These are phyloP conservation scores for Lachnellula willkommii DNA, from an alignment of 2,329 filamentous ascomycete species.

Conservation along the genomic window DNA sequence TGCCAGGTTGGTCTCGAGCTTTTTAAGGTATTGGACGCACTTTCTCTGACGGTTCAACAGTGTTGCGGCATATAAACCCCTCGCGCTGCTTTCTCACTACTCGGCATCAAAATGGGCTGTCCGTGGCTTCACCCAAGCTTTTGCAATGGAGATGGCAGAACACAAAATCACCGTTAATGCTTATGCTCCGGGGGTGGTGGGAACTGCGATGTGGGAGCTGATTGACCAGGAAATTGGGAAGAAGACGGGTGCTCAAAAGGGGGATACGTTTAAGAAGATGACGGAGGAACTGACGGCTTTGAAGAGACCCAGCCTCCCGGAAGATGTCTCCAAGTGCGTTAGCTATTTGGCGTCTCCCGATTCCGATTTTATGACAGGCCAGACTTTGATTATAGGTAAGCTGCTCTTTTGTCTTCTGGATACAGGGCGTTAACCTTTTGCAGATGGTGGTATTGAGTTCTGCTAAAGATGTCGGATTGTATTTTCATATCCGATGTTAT, in stretches of 20 bases:
- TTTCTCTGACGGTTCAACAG: constrained; percentile 1
- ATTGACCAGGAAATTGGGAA: constrained; percentile 57
- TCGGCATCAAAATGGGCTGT: constrained; percentile 63
- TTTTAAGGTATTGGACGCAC: background rate
- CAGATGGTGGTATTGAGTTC: constrained; percentile 45
- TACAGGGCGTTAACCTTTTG: background rate
- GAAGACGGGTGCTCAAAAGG: constrained; percentile 44
- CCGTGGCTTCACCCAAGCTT: constrained; percentile 58
- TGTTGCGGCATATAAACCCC: constrained; percentile 57
- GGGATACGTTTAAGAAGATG: constrained; percentile 51
- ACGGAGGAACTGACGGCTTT: constrained; percentile 49
- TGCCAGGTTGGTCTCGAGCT: constrained; percentile 19
- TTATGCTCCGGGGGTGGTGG: constrained; percentile 62
- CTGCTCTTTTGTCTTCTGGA: background rate
- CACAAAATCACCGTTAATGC: constrained; percentile 64
- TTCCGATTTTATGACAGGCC: constrained; percentile 60
- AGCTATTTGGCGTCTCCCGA: constrained; percentile 55
- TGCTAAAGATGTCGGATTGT: constrained; percentile 1
- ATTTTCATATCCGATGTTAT: background rate
- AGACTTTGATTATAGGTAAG: constrained; percentile 52
- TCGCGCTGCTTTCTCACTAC: constrained; percentile 56
- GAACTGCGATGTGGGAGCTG: constrained; percentile 62
- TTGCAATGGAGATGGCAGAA: constrained; percentile 60
- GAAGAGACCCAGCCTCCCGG: constrained; percentile 52
- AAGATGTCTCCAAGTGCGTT: constrained; percentile 60